Evolutionary conservation across 139 green algal species (phyloP), one percentile per base, ranked within the genome.

Genomic region (Limnomonas spitsbergensis): DNA sequence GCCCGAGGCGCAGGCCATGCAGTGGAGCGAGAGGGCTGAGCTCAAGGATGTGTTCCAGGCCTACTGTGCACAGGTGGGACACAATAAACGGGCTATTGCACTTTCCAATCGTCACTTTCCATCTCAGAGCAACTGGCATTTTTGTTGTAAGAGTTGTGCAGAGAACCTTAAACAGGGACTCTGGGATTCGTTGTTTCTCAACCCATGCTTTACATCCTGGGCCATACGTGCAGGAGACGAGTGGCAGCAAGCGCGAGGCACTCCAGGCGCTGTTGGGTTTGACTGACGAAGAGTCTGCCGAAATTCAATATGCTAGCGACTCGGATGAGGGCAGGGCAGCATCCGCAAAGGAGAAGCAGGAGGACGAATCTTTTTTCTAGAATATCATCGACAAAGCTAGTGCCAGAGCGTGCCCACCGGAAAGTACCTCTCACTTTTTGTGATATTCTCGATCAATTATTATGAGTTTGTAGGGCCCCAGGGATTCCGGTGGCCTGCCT

Each of bases 31-130:
- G 77, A 37, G 37, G 53, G 87, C 88, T 38, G 94, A 98, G 88
- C 76, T 98, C 70, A 73, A 87, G 66, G 93, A 98, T 74, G 73
- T 98, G 29, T 98, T 87, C 79, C 82, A 54, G 20, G 66, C 83
- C 4, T 97, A 93, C 83, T 84, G 87, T 36, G 69, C 53, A 20
- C 87, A 87, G 86, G 88, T 80, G 61, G 66, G 61, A 31, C 6
- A 9, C 42, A 54, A 9, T 9, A 54, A 9, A 54, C 42, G n/a
- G n/a, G n/a, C n/a, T 9, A 54, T 54, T 27, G 6, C 6, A 9
- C 7, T 54, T 6, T 54, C 42, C 6, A 6, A n/a, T n/a, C n/a
- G n/a, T n/a, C n/a, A n/a, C n/a, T n/a, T n/a, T n/a, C n/a, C n/a
- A n/a, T n/a, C n/a, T n/a, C n/a, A n/a, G n/a, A n/a, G n/a, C 42